Evolutionary conservation across 2,329 filamentous ascomycete species (phyloP), one percentile per base, ranked within the genome.

Genomic region (Chaetomium sp.): DNA sequence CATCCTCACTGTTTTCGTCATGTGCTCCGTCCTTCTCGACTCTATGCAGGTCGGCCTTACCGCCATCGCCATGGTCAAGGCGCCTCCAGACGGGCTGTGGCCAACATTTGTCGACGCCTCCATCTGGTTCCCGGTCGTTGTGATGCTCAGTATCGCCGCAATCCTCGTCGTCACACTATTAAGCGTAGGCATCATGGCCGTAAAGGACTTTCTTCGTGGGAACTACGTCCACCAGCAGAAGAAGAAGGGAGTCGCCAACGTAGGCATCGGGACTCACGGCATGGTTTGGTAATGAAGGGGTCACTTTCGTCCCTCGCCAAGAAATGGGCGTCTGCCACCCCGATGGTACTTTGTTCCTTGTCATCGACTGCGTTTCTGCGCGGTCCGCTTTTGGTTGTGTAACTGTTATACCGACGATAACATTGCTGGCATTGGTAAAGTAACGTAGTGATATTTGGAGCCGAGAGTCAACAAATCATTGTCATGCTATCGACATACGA

Each of bases 31-130:
- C 54, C 64, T 73, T 4, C 67, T 74, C 42, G 73, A 73, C 68
- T 70, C 70, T n/a, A 72, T 74, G 72, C 72, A 74, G 66, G 72
- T 74, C n/a, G 66, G 65, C 3, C 68, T 74, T 10, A 66, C n/a
- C 45, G 45, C 45, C 45, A 49, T 49, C 45, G 23, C 45, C n/a
- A 49, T 49, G 45, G 45, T 49, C 10, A n/a, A 49, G n/a, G 10
- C 45, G n/a, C 45, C 45, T 6, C 45, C 45, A 9, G 45, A 49
- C 10, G 45, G n/a, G 45, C n/a, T 23, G 45, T 49, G 45, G 45
- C n/a, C 45, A 23, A 23, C 4, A 12, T 49, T 49, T 49, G 45
- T 49, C 45, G n/a, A 49, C n/a, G 45, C n/a, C 7, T 49, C 45
- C 45, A 23, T 49, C 45, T 49, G 45, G 45, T 49, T 49, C 45